A percentile compares a stretch with the other conserved stretches of the same genome.
These are phyloP conservation scores for Peniophora sp. DNA, from an alignment of 1,284 basidiomycete species.

Conservation along the genomic window DNA sequence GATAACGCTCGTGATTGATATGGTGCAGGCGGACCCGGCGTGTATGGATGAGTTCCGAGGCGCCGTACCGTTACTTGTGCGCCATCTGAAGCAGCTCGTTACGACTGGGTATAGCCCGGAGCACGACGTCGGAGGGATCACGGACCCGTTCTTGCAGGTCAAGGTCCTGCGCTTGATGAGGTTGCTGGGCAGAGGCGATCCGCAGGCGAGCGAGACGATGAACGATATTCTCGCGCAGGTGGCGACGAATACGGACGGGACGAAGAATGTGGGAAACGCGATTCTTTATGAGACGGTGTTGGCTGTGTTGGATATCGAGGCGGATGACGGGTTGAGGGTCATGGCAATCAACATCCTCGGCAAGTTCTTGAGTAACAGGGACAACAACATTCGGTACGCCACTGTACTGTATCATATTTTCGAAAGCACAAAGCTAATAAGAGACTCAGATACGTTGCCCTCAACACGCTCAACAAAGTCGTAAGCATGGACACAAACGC, in stretches of 20 bases:
- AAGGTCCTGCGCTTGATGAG: conserved; percentile 94
- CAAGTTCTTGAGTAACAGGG: conserved; percentile 95
- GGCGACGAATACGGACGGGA: conserved; percentile 96
- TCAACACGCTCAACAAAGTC: conserved; percentile 98
- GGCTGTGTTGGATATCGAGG: conserved; percentile 97
- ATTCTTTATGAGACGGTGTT: conserved; percentile 98
- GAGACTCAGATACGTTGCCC: conserved; percentile 80
- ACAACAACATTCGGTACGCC: conserved; percentile 94
- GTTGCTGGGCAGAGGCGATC: conserved; percentile 81
- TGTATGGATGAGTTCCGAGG: conserved; percentile 85
- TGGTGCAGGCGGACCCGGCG: conserved; percentile 76
- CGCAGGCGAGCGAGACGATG: conserved; percentile 90
- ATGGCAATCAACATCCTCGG: conserved; percentile 99
- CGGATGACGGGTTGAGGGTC: conserved; percentile 90
- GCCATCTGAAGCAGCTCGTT: conserved; percentile 91
- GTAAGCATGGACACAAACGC: conserved; percentile 98
- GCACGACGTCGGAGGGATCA: conserved; percentile 99
- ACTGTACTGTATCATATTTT: background rate
- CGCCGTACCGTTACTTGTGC: conserved; percentile 88
- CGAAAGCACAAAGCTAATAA: background rate
- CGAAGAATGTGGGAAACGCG: conserved; percentile 97
- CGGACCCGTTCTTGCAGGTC: conserved; percentile 97
- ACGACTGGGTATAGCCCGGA: conserved; percentile 98
- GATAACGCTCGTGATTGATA: conserved; percentile 92
- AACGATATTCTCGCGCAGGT: conserved; percentile 99